Evolutionary conservation across 1,139 yeast species (phyloP), one percentile per base, ranked within the genome.

Genomic region (Dujonia santamariae): DNA sequence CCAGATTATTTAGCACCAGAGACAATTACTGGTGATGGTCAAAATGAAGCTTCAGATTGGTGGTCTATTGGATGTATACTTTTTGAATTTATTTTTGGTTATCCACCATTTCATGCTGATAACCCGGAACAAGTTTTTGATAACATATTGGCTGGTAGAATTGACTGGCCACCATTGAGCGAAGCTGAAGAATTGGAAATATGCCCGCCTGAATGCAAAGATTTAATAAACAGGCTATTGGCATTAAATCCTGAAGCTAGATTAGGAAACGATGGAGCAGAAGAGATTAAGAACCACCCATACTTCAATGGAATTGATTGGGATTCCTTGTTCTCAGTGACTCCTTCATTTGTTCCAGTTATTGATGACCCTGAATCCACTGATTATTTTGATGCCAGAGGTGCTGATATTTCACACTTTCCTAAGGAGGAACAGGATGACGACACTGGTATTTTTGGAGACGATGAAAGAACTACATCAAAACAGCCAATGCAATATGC

Each of bases 1-100:
- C 98, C 99, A 0, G 99, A 94, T 54, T 94, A 94, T 56, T 72
- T 94, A 27, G 95, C 99, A 0, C 99, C 99, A 0, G 99, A 94
- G 53, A 90, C 97, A 0, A 87, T 94, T 43, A 68, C 75, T 31
- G 97, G 97, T 21, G 70, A 72, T 5, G 86, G 87, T 0, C 97
- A 92, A 54, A 87, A 82, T 43, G 92, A 82, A 46, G 76, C 83
- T 29, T 81, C 95, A 25, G 99, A 94, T 64, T 94, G 98, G 98
- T 94, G 98, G 98, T 86, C 97, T 2, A 75, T 90, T 30, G 99
- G 99, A 0, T 92, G 97, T 56, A 88, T 94, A 13, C 61, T 90
- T 41, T 94, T 92, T 65, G 99, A 94, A 55, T 84, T 92, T 54
- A 55, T 87, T 28, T 86, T 83, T 54, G 98, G 98, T 0, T 85